Evolutionary conservation across 768 basidiomycete species (phyloP), one percentile per base, ranked within the genome.

Genomic region (Mycena polygramma): DNA sequence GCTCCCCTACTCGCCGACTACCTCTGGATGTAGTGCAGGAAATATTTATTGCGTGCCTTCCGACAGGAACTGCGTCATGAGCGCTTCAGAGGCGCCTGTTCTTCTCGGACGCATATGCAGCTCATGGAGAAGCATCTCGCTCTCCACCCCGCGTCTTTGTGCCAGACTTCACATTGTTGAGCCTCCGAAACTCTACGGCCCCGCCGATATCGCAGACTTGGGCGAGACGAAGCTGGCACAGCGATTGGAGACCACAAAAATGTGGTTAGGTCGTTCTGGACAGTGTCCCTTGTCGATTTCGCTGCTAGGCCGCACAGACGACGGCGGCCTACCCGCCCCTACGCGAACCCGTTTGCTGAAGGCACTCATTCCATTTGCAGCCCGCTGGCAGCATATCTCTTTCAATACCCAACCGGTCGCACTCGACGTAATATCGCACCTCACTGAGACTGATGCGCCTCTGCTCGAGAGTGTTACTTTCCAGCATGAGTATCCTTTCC

Each of bases 261-360:
- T 19, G 17, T 55, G 54, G 54, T 37, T 55, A 2, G 36, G 54
- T n/a, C 54, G 54, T 37, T 55, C 54, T 24, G 54, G 54, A 8
- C 15, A 55, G 36, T 55, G 54, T 36, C 54, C 54, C 11, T n/a
- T 55, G 36, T 55, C 54, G 20, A 55, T 55, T 39, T 55, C 54
- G 9, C 54, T 55, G 20, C 8, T 35, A 54, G n/a, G 7, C 9
- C 1, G 20, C 19, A 2, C 30, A 30, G 30, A 30, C 2, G 3
- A 30, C 6, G 6, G 30, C 30, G 13, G 4, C 7, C 54, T 4
- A 36, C 20, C 26, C 36, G 22, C 19, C 1, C n/a, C 20, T 36
- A 35, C 35, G 30, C 26, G 20, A n/a, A 30, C 30, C 8, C 20
- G 9, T 20, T 55, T 39, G 19, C 20, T 55, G 37, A 4, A 20